Evolutionary conservation across 495 filamentous ascomycete species (phyloP).

Genomic region (Penicillium salamii): DNA sequence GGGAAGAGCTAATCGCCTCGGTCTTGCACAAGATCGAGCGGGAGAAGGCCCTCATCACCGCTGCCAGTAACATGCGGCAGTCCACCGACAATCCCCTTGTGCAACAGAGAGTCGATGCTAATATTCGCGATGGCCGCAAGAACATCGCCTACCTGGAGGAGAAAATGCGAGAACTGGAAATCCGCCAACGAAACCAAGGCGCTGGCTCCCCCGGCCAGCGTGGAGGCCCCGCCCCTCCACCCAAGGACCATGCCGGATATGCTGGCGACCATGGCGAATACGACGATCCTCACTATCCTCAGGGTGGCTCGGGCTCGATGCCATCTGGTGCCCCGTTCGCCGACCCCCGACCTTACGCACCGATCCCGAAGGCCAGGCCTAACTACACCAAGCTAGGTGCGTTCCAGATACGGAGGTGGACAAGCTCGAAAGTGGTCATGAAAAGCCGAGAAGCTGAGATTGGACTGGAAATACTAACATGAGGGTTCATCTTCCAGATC

Average conservation of each 20-base stretch:
- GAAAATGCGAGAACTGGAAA: constrained; percentile 81
- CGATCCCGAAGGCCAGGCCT: constrained; percentile 69
- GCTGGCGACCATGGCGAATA: constrained; percentile 48
- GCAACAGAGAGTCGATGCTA: constrained; percentile 80
- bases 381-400: constrained; percentile 97
- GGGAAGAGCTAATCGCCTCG: constrained; percentile 78
- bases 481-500: constrained; percentile 55
- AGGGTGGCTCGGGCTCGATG: constrained; percentile 65
- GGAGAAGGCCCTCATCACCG: constrained; percentile 92
- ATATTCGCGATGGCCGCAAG: constrained; percentile 88
- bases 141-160: constrained; percentile 95
- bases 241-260: constrained; percentile 61
- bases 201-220: constrained; percentile 41
- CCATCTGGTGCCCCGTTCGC: constrained; percentile 79
- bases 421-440: constrained; percentile 4
- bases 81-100: constrained; percentile 90
- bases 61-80: constrained; percentile 90
- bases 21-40: constrained; percentile 97
- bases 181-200: constrained; percentile 65
- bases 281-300: constrained; percentile 54
- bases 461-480: constrained; percentile 11
- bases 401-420: constrained; percentile 19
- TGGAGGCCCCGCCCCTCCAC: constrained; percentile 55
- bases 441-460: too few relatives aligned
- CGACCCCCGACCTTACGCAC: constrained; percentile 64